A percentile compares a stretch with the other conserved stretches of the same genome.
Evolutionary conservation across 768 basidiomycete species (phyloP).

Genomic region (Neoboletus brunneissimus): DNA sequence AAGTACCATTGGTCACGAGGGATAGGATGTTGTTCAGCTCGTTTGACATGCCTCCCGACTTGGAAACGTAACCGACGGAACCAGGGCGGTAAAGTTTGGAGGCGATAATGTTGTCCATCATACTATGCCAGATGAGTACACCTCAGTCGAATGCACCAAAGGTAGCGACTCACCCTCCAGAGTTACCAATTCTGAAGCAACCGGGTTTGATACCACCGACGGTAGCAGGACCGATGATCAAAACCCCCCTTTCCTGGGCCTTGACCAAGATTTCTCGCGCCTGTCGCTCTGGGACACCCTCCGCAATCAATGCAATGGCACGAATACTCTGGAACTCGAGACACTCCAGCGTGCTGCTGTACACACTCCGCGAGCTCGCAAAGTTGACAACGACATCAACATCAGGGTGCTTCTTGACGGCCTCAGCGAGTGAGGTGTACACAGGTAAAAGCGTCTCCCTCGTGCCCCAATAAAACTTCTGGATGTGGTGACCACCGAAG

Average conservation of each 20-base stretch:
- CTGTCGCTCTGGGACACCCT: constrained; percentile 98
- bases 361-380: constrained; percentile 89
- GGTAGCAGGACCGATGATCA: constrained; percentile 96
- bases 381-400: constrained; percentile 99
- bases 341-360: constrained; percentile 91
- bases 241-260: constrained; percentile 79
- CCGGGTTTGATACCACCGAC: constrained; percentile 99
- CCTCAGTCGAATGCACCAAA: background rate
- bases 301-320: constrained; percentile 90
- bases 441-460: constrained; percentile 98
- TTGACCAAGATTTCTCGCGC: constrained; percentile 93
- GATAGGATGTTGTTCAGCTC: constrained; percentile 99
- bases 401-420: constrained; percentile 91
- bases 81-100: constrained; percentile 98
- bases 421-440: constrained; percentile 89
- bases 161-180: constrained; percentile 69
- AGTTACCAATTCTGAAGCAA: constrained; percentile 99
- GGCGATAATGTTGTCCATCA: constrained; percentile 99
- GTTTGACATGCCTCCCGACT: constrained; percentile 99
- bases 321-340: constrained; percentile 48
- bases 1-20: constrained; percentile 93
- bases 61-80: constrained; percentile 98
- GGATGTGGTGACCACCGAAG: constrained; percentile 99
- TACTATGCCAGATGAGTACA: constrained; percentile 43
- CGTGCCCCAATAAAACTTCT: constrained; percentile 99